Conservation (phyloP, 176 grass and related monocot species). For the Triticum timopheevii region DNA sequence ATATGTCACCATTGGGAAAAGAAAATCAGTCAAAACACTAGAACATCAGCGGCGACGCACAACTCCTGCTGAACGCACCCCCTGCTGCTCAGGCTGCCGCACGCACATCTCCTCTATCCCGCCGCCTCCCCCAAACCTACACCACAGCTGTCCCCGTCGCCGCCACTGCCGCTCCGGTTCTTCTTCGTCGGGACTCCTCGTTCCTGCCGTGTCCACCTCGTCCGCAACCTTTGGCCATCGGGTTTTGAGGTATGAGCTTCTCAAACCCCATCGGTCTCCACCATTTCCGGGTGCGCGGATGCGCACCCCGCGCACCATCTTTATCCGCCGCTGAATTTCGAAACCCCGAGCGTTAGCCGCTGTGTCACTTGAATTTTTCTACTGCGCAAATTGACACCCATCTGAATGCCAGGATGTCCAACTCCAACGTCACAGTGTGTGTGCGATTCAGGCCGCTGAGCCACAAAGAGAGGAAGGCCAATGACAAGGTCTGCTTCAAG, state of each 20-base stretch:
- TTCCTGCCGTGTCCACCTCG: neutral
- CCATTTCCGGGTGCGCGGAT: neutral
- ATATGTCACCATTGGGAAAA: too few relatives aligned
- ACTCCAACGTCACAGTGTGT: constrained; percentile 73
- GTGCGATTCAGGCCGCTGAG: constrained; percentile 81
- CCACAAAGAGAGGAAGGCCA: constrained; percentile 60
- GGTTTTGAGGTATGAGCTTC: neutral
- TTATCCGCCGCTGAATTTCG: neutral
- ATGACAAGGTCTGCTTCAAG: constrained; percentile 56
- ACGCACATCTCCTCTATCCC: neutral
- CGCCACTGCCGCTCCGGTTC: neutral
- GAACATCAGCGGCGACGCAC: too few relatives aligned
- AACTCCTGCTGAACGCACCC: too few relatives aligned
- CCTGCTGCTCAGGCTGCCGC: too few relatives aligned
- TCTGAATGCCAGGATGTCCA: constrained; percentile 56
- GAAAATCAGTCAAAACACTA: too few relatives aligned
- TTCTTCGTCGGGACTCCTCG: too few relatives aligned
- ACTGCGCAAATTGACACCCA: neutral
- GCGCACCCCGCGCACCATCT: neutral
- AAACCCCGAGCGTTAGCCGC: neutral
- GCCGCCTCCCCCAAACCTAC: too few relatives aligned
- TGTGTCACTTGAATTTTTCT: neutral
- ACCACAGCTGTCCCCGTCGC: too few relatives aligned
- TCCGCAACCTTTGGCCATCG: neutral
- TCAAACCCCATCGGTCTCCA: neutral